Evolutionary conservation across 2,329 filamentous ascomycete species (phyloP), one percentile per base, ranked within the genome.

Genomic region (Didymella pinodella): DNA sequence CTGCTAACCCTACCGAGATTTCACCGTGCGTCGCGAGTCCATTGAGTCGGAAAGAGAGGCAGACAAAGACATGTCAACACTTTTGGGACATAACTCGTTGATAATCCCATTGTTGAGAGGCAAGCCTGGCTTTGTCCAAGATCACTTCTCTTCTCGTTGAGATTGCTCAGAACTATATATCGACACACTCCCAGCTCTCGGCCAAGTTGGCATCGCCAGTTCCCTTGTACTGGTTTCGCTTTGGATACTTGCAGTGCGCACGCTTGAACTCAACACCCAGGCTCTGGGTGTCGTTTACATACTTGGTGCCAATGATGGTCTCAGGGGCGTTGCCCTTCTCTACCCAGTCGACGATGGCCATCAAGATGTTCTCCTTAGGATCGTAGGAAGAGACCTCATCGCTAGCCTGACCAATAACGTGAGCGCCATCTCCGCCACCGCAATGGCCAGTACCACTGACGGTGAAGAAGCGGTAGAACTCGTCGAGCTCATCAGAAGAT

Each of bases 381-480:
- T 81, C 74, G 11, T 69, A 47, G 22, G 72, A 70, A 11, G 69
- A 65, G 2, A 65, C 44, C 18, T 64, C 62, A 4, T 40, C 41
- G n/a, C 44, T 32, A 7, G 29, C 29, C 50, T 77, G 74, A 2
- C 76, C 76, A 38, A 78, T 74, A 7, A 60, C 68, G 46, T 68
- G 71, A 1, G 83, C 83, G 1, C 83, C 83, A 1, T 71, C 73
- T 7, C 85, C 84, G 6, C 79, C 79, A 31, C 59, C 62, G 65
- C 84, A 86, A 68, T 86, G 84, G 2, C 70, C 75, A 75, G 84
- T 83, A 7, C 84, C 85, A 57, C 69, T 81, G 69, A 82, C 82
- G 31, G 78, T 78, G 75, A 86, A 86, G 70, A 78, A 81, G 47
- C 84, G 79, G 63, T 83, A 81, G 59, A 82, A 83, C 0, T 71